Evolutionary conservation across 129 eudicot genomes (phyloP).

Genomic region (Flaveria linearis): DNA sequence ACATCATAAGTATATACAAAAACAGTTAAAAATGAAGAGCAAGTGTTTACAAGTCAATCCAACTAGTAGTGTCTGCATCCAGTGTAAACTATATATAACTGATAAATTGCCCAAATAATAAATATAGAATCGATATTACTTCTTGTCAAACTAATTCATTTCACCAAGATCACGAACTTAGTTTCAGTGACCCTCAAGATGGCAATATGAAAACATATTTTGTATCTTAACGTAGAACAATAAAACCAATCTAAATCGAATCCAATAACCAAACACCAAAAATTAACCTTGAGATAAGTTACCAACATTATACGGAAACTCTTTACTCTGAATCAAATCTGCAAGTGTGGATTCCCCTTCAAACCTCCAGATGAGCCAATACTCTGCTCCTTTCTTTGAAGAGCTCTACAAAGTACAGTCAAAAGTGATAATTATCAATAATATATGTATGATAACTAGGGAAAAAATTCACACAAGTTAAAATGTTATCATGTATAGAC

Average conservation of each 20-base stretch:
- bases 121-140: background rate
- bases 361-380: constrained; percentile 95
- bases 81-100: background rate
- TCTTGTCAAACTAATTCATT: background rate
- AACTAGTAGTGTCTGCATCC: background rate
- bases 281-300: constrained; percentile 38
- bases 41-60: background rate
- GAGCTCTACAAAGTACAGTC: constrained; percentile 54
- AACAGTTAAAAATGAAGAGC: background rate
- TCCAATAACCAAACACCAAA: constrained; percentile 4
- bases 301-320: constrained; percentile 95
- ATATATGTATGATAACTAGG: background rate
- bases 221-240: too few species aligned
- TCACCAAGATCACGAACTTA: too few species aligned
- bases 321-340: constrained; percentile 91
- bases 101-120: constrained; percentile 3
- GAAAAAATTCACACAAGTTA: too few species aligned
- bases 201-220: too few species aligned
- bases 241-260: background rate
- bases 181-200: too few species aligned
- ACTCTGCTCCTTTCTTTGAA: constrained; percentile 83
- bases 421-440: background rate
- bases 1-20: background rate
- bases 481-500: background rate
- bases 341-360: constrained; percentile 97